These are phyloP conservation scores for Cryptococcus hybrid DNA, from an alignment of 1,284 basidiomycete species.

Conservation along the genomic window DNA sequence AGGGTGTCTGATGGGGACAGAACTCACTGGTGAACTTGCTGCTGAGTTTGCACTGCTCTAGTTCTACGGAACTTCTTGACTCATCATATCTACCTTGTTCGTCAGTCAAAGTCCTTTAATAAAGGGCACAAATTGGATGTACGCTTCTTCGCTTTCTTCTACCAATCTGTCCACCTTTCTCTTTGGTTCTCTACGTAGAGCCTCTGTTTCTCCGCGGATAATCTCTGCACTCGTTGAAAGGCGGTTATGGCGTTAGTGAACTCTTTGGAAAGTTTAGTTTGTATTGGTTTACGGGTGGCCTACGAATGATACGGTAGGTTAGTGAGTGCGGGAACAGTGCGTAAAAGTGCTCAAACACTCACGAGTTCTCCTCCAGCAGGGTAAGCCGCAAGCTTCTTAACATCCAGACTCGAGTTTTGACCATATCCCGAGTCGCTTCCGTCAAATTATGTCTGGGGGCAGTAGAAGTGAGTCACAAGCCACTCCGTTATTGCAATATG, in stretches of 20 bases:
- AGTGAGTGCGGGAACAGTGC: background rate
- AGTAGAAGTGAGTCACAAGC: too few species aligned
- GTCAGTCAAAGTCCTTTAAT: background rate
- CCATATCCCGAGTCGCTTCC: slow-evolving; percentile 89
- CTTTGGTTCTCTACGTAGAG: slow-evolving; percentile 69
- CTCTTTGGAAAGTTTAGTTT: slow-evolving; percentile 91
- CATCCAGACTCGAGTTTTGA: slow-evolving; percentile 89
- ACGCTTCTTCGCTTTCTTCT: slow-evolving; percentile 31
- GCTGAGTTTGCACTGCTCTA: slow-evolving; percentile 44
- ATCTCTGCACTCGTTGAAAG: slow-evolving; percentile 88
- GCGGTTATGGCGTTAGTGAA: slow-evolving; percentile 83
- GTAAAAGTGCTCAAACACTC: background rate
- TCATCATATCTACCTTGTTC: slow-evolving; percentile 20
- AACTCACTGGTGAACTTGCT: slow-evolving; percentile 30
- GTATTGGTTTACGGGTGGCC: slow-evolving; percentile 50
- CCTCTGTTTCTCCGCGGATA: slow-evolving; percentile 81
- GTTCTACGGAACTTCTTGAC: slow-evolving; percentile 36
- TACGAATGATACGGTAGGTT: slow-evolving; percentile 9
- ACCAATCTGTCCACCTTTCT: slow-evolving; percentile 36
- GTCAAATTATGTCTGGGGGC: slow-evolving; percentile 66
- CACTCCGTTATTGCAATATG: slow-evolving; percentile 7
- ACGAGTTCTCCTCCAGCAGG: slow-evolving; percentile 54
- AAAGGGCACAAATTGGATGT: slow-evolving; percentile 10
- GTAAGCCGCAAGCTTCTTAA: slow-evolving; percentile 77
- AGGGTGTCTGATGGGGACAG: background rate